These are phyloP conservation scores for Wallacemonas sp. DNA, from an alignment of 208 protist genomes.

Conservation along the genomic window DNA sequence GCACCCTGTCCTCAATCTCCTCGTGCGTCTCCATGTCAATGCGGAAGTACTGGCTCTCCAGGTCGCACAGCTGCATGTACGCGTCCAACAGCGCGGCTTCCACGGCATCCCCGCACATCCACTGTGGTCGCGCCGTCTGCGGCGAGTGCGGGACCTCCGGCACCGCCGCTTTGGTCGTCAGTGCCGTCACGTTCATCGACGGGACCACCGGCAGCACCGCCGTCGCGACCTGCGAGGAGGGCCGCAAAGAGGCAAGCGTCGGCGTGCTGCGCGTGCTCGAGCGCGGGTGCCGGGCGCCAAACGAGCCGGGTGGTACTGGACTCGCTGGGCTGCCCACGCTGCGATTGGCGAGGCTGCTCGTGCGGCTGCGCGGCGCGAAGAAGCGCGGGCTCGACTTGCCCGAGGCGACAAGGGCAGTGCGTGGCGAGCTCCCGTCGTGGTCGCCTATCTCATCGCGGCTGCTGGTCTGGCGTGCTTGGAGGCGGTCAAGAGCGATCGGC, in stretches of 20 bases:
- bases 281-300: too few species aligned
- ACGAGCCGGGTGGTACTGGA: too few species aligned
- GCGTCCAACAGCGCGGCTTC: conserved; percentile 7
- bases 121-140: neutral
- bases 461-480: neutral
- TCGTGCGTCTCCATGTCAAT: conserved; percentile 44
- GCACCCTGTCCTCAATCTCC: conserved; percentile 41
- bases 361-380: conserved; percentile 4
- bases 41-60: conserved; percentile 33
- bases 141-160: neutral
- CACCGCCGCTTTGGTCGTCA: too few species aligned
- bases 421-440: neutral
- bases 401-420: neutral
- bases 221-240: neutral
- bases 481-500: neutral
- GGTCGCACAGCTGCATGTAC: conserved; percentile 16
- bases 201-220: too few species aligned
- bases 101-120: conserved; percentile 9
- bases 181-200: too few species aligned
- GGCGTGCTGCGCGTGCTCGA: too few species aligned
- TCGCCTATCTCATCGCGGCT: neutral
- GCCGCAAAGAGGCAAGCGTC: neutral
- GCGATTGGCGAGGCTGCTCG: neutral
- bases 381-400: conserved; percentile 10
- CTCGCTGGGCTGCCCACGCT: neutral